phyloP scores from a whole-genome alignment of 352 stramenopile genomes.

The Globisporangium barbulae region DNA sequence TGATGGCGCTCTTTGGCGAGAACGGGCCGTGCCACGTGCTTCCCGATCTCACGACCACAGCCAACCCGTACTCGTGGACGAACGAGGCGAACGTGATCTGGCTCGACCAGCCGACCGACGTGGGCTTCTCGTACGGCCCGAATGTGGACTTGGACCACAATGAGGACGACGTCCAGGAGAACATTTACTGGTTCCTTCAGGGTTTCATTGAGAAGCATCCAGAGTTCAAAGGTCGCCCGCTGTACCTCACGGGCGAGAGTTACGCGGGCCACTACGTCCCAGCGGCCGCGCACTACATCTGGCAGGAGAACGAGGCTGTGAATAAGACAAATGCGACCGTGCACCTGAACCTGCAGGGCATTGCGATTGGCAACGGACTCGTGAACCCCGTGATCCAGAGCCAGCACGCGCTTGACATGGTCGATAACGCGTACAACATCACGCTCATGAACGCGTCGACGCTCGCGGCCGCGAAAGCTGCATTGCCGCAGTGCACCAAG shows the following conservation, averaged over 20 bases:
- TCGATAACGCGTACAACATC: conserved; percentile 69
- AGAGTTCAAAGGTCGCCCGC: conserved; percentile 24
- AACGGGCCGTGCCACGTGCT: conserved; percentile 34
- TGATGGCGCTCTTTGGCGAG: conserved; percentile 31
- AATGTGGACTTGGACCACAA: conserved; percentile 26
- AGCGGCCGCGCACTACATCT: conserved; percentile 31
- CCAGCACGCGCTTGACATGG: conserved; percentile 53
- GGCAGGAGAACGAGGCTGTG: conserved; percentile 20
- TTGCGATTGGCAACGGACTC: conserved; percentile 41
- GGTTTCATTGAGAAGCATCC: conserved; percentile 33
- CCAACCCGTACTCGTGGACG: conserved; percentile 38
- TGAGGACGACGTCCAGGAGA: conserved; percentile 36
- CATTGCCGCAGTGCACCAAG: conserved; percentile 17
- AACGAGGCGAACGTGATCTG: conserved; percentile 38
- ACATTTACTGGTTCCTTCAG: conserved; percentile 39
- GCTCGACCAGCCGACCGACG: conserved; percentile 34
- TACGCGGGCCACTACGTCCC: conserved; percentile 42
- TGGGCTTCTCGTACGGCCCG: conserved; percentile 32
- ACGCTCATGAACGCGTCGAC: conserved; percentile 39
- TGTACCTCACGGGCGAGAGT: conserved; percentile 37
- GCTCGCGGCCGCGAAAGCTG: conserved; percentile 14
- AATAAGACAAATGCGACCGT: conserved; percentile 3
- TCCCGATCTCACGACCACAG: conserved; percentile 19
- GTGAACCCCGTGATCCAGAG: conserved; percentile 31
- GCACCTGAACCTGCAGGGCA: conserved; percentile 30